Base-by-base conservation (phyloP, 345 rosid species). In the Tarenaya hassleriana region DNA sequence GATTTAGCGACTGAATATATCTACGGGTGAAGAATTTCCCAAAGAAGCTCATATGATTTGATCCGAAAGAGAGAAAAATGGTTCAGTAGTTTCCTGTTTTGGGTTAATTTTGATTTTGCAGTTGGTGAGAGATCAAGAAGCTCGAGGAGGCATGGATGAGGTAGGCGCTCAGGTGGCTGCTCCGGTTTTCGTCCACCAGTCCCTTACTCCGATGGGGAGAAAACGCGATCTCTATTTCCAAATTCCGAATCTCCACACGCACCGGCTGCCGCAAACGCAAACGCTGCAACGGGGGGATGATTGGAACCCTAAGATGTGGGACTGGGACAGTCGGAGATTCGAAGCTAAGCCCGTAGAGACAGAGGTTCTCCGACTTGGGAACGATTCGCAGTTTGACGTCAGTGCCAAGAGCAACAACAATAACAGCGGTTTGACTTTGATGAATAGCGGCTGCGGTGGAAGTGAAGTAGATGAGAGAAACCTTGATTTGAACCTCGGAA, bases 241-340 rank as follows among this genome's bases (percentile, higher is more conserved):
- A 29, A 53, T 18, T 17, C 69, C 63, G 13, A 55, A 20, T 16
- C 69, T 38, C 7, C 73, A 62, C 16, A 58, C 50, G 8, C 58
- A 50, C 48, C 44, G 58, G 69, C 53, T 64, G 0, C 34, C 46
- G 3, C 52, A 27, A 4, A 18, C 73, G 47, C 50, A 63, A 46
- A 41, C 37, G 7, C 51, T 50, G 1, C 75, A 58, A 34, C 47
- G 53, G 3, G 42, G 54, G 18, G 66, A 70, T 47, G 72, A 75
- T 48, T 88, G 97, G 97, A 80, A 79, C 46, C 74, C 84, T 6
- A 73, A 60, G 48, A 56, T 63, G 12, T 88, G 97, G 97, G 68
- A 77, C 34, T 88, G 97, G 97, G 91, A 88, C 48, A 68, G 80
- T 13, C 73, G 59, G 14, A 67, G 77, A 45, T 84, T 88, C 50